Base-by-base conservation (phyloP, 176 grass and related monocot genomes). In the Oryza meridionalis region DNA sequence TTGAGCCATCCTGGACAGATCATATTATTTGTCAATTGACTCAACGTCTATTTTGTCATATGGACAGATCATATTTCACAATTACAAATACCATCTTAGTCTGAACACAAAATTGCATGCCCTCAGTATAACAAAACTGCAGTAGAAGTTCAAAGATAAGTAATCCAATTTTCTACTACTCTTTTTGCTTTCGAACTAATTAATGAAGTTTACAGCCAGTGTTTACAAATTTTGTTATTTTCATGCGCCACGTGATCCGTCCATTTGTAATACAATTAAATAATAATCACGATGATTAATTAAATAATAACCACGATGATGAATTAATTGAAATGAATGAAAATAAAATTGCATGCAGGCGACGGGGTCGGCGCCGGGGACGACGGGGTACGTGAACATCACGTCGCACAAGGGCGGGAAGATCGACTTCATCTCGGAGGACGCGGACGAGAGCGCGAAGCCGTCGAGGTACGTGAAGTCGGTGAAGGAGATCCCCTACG, bases 311-410 rank as follows among this genome's bases (percentile, higher is more conserved):
- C 27, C 27, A 2, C 27, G 27, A 5, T 35, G 33, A 43, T 43
- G 10, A 37, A 37, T 37, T 37, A 37, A 37, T 6, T 37, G 35
- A 37, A 37, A 37, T 37, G 35, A 37, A 37, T 37, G 35, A 37
- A 35, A 35, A 35, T 9, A 29, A 29, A 29, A 29, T 59, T 55
- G 27, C 27, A 29, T 38, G 19, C 67, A 90, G 86, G 70, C 78
- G 5, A 91, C 89, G 5, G 84, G 89, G 4, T 43, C 79, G 24
- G 84, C 87, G 15, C 65, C 77, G 2, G 89, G 87, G 22, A 92
- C 79, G 38, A 76, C 87, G 19, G 89, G 89, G 16, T 94, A 88
- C 87, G 85, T 94, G 78, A 94, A 94, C 82, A 90, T 92, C 89
- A 92, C 89, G 6, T 83, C 86, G 26, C 81, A 73, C 44, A 82